A percentile compares a stretch with the other conserved stretches of the same genome.
These are phyloP conservation scores for Russula virescens DNA, from an alignment of 768 basidiomycete genomes.

Conservation along the genomic window DNA sequence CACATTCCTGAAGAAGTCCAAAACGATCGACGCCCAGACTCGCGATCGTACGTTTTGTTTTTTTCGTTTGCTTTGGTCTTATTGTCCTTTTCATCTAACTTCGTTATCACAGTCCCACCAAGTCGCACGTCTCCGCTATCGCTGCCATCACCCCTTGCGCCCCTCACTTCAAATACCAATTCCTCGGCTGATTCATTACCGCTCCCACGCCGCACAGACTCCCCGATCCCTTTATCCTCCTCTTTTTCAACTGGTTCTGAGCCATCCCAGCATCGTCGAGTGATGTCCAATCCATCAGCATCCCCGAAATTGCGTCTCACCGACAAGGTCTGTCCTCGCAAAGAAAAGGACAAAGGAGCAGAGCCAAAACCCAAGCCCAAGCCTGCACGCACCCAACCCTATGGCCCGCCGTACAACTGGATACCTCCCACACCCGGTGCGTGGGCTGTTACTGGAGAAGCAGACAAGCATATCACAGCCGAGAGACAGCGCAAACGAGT, in stretches of 20 bases:
- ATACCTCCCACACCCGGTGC: conserved; percentile 19
- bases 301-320: conserved; percentile 10
- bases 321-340: conserved; percentile 13
- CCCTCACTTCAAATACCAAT: not conserved
- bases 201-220: not conserved
- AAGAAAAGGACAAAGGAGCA: conserved; percentile 1
- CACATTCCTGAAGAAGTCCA: conserved; percentile 16
- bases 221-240: not conserved
- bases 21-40: not conserved
- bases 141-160: not conserved
- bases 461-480: not conserved
- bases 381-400: conserved; percentile 24
- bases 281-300: not conserved
- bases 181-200: not conserved
- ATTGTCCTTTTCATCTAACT: not conserved
- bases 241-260: not conserved
- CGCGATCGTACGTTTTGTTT: not conserved
- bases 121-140: not conserved
- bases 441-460: conserved; percentile 17
- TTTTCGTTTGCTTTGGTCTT: too few species aligned
- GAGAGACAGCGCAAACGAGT: conserved; percentile 4
- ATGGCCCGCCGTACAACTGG: conserved; percentile 24
- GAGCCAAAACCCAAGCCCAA: conserved; percentile 2
- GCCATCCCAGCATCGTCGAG: conserved; percentile 2
- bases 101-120: not conserved